phyloP scores from a whole-genome alignment of 2,329 filamentous ascomycete species.

The Paecilomyces niveus region DNA sequence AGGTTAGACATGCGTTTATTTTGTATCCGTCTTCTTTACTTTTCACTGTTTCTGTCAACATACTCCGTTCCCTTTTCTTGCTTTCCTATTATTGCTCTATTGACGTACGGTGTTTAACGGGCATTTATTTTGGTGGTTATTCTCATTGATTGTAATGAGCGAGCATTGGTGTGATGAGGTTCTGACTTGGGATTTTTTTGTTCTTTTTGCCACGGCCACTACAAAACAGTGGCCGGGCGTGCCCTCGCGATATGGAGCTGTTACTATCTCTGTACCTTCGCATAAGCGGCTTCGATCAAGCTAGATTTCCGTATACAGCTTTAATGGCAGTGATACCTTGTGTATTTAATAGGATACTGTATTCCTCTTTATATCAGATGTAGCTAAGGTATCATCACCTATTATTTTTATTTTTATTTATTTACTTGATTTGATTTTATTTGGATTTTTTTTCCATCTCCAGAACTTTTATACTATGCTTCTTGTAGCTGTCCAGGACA shows the following conservation, averaged over 20 bases:
- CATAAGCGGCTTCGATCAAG: neutral
- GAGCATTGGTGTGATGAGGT: constrained; percentile 26
- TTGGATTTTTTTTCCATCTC: too few relatives aligned
- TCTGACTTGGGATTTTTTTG: constrained; percentile 6
- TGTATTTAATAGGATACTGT: neutral
- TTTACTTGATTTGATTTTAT: too few relatives aligned
- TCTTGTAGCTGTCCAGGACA: neutral
- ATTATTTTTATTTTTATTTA: neutral
- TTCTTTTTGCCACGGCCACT: neutral
- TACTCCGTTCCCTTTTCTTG: constrained; percentile 11
- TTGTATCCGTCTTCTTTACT: constrained; percentile 2
- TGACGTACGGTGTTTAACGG: constrained; percentile 22
- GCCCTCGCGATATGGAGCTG: neutral
- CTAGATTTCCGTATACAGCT: constrained; percentile 1
- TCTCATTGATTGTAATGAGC: constrained; percentile 17
- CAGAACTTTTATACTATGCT: neutral
- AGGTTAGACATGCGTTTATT: constrained; percentile 44
- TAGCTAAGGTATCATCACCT: neutral
- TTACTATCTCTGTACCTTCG: neutral
- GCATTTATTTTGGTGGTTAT: constrained; percentile 21
- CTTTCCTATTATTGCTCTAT: constrained; percentile 7
- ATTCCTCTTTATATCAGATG: constrained; percentile 5
- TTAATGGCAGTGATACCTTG: constrained; percentile 5
- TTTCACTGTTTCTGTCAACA: constrained; percentile 8
- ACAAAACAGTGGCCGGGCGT: neutral